A percentile compares a stretch with the other conserved stretches of the same genome.
Evolutionary conservation across 352 stramenopile species (phyloP).

Genomic region (Phytophthora podocarpi): DNA sequence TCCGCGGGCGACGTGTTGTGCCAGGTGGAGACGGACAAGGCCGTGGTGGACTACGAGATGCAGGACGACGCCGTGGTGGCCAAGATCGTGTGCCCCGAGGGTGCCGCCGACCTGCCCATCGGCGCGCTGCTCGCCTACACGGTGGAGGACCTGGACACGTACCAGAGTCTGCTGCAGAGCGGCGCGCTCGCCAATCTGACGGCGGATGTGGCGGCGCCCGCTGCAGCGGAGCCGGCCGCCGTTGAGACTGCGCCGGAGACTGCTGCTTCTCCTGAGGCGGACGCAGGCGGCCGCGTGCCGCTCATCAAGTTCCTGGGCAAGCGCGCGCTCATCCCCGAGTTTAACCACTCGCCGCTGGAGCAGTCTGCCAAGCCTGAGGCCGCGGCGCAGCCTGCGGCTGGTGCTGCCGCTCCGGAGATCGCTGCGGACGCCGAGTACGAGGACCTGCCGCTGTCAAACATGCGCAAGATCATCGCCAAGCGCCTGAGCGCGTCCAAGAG

Average conservation of each 20-base stretch:
- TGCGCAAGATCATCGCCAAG: constrained; percentile 99
- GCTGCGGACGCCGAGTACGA: constrained; percentile 59
- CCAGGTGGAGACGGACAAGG: constrained; percentile 99
- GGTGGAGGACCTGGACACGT: constrained; percentile 91
- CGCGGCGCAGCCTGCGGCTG: constrained; percentile 15
- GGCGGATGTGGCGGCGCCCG: constrained; percentile 17
- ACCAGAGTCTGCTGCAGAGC: constrained; percentile 61
- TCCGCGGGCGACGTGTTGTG: constrained; percentile 93
- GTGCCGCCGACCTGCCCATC: constrained; percentile 90
- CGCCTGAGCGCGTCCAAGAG: constrained; percentile 97
- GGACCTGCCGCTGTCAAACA: constrained; percentile 92
- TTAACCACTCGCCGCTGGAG: constrained; percentile 40
- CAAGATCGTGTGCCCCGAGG: constrained; percentile 92
- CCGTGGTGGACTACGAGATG: constrained; percentile 98
- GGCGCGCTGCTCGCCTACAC: constrained; percentile 95
- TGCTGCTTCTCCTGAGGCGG: background rate
- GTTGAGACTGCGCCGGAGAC: constrained; percentile 1
- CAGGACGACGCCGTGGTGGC: constrained; percentile 97
- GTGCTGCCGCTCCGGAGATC: constrained; percentile 1
- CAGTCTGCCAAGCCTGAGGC: constrained; percentile 18
- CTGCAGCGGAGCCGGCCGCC: constrained; percentile 8
- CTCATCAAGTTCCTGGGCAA: constrained; percentile 90
- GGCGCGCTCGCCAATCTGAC: constrained; percentile 57
- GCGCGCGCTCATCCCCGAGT: constrained; percentile 62
- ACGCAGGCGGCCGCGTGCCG: constrained; percentile 44